Percentiles rank a stretch among this genome's conserved stretches.
Evolutionary conservation across 2,329 filamentous ascomycete species (phyloP).

Genomic region (Phialophora expanda): DNA sequence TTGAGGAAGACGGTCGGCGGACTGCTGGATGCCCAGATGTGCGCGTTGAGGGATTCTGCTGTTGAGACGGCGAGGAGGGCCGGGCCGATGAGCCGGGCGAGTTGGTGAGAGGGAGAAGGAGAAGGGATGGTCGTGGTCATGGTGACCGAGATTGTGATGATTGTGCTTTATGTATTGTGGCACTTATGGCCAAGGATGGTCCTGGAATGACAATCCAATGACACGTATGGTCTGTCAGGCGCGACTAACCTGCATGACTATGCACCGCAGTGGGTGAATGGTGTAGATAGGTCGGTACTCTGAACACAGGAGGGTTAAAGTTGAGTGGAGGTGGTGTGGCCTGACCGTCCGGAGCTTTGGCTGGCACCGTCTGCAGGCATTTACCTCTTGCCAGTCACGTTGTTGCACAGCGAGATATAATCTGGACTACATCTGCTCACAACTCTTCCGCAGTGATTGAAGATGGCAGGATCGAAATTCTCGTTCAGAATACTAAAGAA

Average conservation of each 20-base stretch:
- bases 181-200: not conserved
- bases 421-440: not conserved
- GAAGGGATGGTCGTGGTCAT: not conserved
- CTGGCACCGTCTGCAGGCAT: too few relatives aligned
- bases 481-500: not conserved
- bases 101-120: conserved; percentile 5
- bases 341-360: not conserved
- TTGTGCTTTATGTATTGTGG: too few relatives aligned
- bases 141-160: not conserved
- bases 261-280: not conserved
- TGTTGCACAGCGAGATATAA: not conserved
- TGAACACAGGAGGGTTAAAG: not conserved
- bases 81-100: conserved; percentile 21
- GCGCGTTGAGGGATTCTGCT: conserved; percentile 13
- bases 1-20: conserved; percentile 19
- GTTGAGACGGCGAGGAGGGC: conserved; percentile 14
- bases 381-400: not conserved
- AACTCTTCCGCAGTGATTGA: not conserved
- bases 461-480: not conserved
- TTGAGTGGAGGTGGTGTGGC: not conserved
- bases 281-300: not conserved
- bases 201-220: not conserved
- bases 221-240: not conserved
- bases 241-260: not conserved
- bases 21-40: conserved; percentile 19